Base-by-base conservation (phyloP, 2,329 filamentous ascomycete species). In the Calonectria hawksworthii region DNA sequence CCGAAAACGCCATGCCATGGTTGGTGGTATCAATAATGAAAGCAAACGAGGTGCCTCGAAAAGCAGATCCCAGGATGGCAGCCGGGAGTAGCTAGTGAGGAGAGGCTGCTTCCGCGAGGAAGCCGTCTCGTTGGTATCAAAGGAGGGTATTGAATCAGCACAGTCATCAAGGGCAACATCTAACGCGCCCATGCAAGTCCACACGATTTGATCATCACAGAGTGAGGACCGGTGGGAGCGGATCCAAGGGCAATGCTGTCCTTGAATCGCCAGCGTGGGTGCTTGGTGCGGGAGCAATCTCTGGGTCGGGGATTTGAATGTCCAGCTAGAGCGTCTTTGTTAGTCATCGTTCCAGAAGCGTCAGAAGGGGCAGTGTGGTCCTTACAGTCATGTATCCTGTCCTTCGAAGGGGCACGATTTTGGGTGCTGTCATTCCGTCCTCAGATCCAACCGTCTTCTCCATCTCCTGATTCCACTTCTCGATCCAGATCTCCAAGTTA, bases 331-430 rank as follows among this genome's bases (percentile, higher is more conserved):
- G 26, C 9, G 32, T 1, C 23, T 32, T 67, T 8, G 61, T 80
- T 44, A 80, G 75, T 68, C 23, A 61, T 32, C 38, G n/a, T 21
- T 28, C 50, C 41, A 28, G 9, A 23, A 38, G 26, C n/a, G 21
- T 52, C 23, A 28, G 18, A 14, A 14, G 28, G 28, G 28, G 10
- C 11, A 23, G 23, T 18, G 23, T 18, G 18, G 13, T 64, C 84
- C 92, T 86, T 86, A 94, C 93, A 78, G 90, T 96, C 92, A 98
- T 93, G 84, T 98, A 98, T 1, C 95, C 96, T 50, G 96, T 98
- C 81, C 93, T 90, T 80, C 96, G 91, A 78, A 98, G 86, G 50
- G 94, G 91, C 78, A 98, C 92, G 68, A 98, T 92, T 83, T 90
- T 94, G 28, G 96, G 95, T 32, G 89, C 86, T 59, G 87, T 84